Conservation (phyloP, 352 stramenopile genomes). For the Pythium sukuiense region DNA sequence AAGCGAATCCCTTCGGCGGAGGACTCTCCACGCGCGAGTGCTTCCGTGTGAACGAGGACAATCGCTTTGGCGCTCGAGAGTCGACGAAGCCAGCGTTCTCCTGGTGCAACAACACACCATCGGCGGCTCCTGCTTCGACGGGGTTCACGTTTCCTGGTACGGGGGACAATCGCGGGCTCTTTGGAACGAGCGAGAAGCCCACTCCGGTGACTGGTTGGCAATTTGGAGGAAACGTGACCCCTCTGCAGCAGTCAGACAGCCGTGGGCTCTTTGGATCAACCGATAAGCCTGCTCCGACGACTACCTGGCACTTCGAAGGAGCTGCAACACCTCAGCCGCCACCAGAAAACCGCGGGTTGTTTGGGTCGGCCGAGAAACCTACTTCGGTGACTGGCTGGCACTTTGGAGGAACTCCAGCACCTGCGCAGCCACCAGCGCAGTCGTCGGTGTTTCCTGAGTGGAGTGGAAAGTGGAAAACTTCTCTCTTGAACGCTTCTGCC, state of each 20-base stretch:
- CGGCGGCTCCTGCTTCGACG: background rate
- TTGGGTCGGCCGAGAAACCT: no score
- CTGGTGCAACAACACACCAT: background rate
- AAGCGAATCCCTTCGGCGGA: conserved; percentile 8
- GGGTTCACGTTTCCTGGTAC: background rate
- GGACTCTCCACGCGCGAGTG: conserved; percentile 15
- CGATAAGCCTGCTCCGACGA: no score
- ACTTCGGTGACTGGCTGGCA: no score
- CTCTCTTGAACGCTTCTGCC: background rate
- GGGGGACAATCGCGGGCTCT: background rate
- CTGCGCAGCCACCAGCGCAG: background rate
- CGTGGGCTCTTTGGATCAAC: no score
- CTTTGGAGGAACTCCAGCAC: background rate
- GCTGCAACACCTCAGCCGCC: background rate
- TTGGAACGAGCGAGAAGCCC: background rate
- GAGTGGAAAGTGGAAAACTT: background rate
- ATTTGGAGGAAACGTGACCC: background rate
- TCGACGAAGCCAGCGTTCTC: conserved; percentile 8
- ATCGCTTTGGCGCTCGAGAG: conserved; percentile 2
- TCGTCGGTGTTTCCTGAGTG: no score
- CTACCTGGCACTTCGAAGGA: background rate
- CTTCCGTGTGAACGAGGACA: conserved; percentile 20
- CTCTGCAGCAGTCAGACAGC: no score
- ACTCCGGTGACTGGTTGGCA: background rate
- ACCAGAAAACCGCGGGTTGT: no score